These are phyloP conservation scores for Phytopythium delawarense DNA, from an alignment of 352 stramenopile species.

Conservation along the genomic window DNA sequence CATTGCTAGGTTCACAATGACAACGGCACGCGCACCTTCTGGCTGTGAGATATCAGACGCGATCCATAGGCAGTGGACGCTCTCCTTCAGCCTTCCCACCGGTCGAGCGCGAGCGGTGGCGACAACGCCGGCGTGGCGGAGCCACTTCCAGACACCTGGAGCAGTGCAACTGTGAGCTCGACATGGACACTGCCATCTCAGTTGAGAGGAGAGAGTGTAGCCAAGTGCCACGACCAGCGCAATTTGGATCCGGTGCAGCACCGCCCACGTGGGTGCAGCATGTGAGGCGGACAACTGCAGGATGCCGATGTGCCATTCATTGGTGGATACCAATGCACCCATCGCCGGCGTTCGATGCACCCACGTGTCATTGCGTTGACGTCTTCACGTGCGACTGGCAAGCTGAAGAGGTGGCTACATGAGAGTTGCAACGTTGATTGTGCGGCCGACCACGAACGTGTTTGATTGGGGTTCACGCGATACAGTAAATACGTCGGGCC, in stretches of 20 bases:
- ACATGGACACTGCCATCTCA: no score
- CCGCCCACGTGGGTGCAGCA: neutral
- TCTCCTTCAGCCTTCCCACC: neutral
- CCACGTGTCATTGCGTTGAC: no score
- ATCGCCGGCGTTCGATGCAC: no score
- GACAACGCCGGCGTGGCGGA: neutral
- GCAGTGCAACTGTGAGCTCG: neutral
- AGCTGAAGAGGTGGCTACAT: no score
- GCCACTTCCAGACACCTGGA: neutral
- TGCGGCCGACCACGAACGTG: neutral
- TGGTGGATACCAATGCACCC: no score
- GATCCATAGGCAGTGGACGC: no score
- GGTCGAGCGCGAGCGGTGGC: neutral
- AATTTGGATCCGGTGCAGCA: neutral
- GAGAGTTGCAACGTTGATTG: no score
- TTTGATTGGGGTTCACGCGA: neutral
- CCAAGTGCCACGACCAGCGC: conserved; percentile 1
- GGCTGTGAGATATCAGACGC: neutral
- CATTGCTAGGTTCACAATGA: neutral
- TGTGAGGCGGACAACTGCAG: no score
- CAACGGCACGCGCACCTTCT: neutral
- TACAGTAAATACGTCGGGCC: neutral
- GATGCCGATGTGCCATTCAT: no score
- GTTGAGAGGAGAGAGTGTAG: neutral
- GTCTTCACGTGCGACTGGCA: no score